Percentiles rank a stretch among this genome's conserved stretches.
phyloP scores from a whole-genome alignment of 208 protist species.

The Trypanosoma vivax region DNA sequence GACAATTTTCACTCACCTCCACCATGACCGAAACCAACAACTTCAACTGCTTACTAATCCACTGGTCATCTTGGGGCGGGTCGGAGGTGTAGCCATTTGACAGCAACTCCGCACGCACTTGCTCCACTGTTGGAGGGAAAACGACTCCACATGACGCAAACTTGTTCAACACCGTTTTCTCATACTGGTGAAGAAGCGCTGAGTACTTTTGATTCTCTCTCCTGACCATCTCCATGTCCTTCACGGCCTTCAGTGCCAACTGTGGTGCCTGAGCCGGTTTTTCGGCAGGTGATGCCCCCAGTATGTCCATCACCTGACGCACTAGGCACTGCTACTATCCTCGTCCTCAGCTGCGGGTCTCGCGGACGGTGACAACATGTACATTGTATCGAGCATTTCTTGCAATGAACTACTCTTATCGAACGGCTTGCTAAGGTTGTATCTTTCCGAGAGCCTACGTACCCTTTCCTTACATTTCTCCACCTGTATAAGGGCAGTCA shows the following conservation, averaged over 20 bases:
- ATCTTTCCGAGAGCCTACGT: constrained; percentile 7
- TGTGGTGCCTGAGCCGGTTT: constrained; percentile 8
- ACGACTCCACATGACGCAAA: constrained; percentile 43
- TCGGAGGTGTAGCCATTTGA: not conserved
- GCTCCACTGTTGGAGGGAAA: constrained; percentile 19
- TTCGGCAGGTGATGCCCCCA: constrained; percentile 17
- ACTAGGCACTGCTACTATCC: constrained; percentile 5
- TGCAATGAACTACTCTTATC: constrained; percentile 6
- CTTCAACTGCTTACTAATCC: constrained; percentile 11
- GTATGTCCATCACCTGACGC: constrained; percentile 47
- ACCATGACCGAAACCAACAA: constrained; percentile 10
- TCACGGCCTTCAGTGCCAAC: constrained; percentile 36
- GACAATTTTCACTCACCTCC: constrained; percentile 9
- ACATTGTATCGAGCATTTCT: constrained; percentile 12
- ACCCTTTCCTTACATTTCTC: constrained; percentile 29
- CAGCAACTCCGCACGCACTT: constrained; percentile 8
- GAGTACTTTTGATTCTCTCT: constrained; percentile 35
- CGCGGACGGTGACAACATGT: not conserved
- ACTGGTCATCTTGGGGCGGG: constrained; percentile 1
- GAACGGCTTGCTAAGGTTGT: not conserved
- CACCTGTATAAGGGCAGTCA: constrained; percentile 27
- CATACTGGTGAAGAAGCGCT: constrained; percentile 46
- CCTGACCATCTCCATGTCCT: constrained; percentile 45
- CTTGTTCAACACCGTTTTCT: constrained; percentile 20
- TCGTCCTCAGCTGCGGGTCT: not conserved